Base-by-base conservation (phyloP, 1,284 basidiomycete genomes). In the Trichosporon faecale region DNA sequence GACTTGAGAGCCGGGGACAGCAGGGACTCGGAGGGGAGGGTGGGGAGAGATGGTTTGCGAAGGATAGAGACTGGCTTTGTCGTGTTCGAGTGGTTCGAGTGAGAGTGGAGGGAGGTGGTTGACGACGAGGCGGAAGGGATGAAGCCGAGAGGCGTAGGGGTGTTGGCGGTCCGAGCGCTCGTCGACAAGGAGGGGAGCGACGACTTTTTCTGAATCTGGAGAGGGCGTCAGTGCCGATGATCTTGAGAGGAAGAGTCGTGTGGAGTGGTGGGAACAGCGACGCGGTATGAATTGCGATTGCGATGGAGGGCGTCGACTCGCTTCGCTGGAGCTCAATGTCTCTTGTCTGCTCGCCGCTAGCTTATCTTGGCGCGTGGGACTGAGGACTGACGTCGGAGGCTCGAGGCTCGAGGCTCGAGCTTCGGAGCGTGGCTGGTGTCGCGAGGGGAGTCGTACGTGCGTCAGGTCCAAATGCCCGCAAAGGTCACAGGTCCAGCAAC, bases 21-120 rank as follows among this genome's bases (percentile, higher is more conserved):
- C 3, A 37, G 25, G 31, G 65, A 68, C 27, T 27, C n/a, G 33
- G 46, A 21, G 44, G 67, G 40, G 21, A 71, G 52, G 2, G 27
- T 44, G 14, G 65, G 70, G 14, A 73, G 61, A 2, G 70, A 71
- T 1, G 72, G 69, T 27, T 73, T 73, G 66, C 70, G 68, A 0
- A 73, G 68, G 37, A 73, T 73, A 21, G 72, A 73, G 1, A 69
- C 65, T 27, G 72, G 69, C 14, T 69, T 57, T 16, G 23, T 23
- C 57, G 33, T 29, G 18, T 60, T 31, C 35, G 8, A 9, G 35
- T 37, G 16, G 40, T 5, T 18, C 18, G 40, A 44, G 18, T 44
- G 40, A 18, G 40, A 25, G 40, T 35, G 37, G 64, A 65, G 37
- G 14, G n/a, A 44, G 1, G n/a, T 29, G 25, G 60, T 63, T 27